Base-by-base conservation (phyloP, 1,139 yeast genomes). In the Candida mesenterica region DNA sequence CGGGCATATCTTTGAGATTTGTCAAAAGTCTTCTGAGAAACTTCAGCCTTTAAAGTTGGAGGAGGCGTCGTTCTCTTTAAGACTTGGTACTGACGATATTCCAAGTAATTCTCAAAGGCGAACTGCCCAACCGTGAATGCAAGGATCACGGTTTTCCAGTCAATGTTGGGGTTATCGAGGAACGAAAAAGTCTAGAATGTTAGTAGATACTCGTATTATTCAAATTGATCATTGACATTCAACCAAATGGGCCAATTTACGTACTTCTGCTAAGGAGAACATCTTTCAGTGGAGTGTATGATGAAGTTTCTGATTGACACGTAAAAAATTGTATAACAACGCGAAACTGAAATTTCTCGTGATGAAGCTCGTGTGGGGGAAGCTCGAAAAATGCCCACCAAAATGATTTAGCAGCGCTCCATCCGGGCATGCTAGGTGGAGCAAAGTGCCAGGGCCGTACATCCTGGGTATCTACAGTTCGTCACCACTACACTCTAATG, bases 1-100 rank as follows among this genome's bases (percentile, higher is more conserved):
- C 85, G 66, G 4, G 95, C 79, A 56, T 92, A 92, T 24, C 72
- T 77, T 54, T 86, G 90, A 3, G 96, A 78, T 56, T 88, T 85
- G 36, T 71, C 71, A 49, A 86, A 87, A 3, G 92, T 86, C 41
- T 84, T 85, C 31, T 77, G 71, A 34, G 82, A 77, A 39, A 85
- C 76, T 52, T 79, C 85, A 23, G 74, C 77, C 44, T 76, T 72
- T 42, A 90, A 66, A 7, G 82, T 75, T 4, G 65, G 62, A 14
- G 96, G 96, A 16, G 79, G 75, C 14, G 74, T 67, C 28, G 72
- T 68, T 33, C 61, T 55, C 36, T 67, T 62, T 44, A 88, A 72
- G 3, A 82, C 84, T 48, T 72, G 72, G 56, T 83, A 84, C 59
- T 90, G 97, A 53, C 97, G 80, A 50, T 72, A 76, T 30, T 80